Conservation (phyloP, 179 eudicot species). For the Gypsophila paniculata region DNA sequence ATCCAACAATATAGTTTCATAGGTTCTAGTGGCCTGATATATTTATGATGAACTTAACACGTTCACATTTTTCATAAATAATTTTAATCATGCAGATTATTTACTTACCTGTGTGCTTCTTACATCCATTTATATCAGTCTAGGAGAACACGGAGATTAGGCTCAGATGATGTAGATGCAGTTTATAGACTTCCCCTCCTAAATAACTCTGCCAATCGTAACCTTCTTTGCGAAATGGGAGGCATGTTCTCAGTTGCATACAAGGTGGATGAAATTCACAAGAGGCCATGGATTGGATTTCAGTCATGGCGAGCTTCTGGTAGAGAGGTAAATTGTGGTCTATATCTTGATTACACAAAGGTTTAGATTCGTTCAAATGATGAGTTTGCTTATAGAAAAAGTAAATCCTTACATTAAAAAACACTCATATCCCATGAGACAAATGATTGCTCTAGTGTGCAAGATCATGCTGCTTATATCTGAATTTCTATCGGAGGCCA, state of each 20-base stretch:
- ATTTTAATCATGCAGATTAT: neutral
- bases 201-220: conserved; percentile 54
- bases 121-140: conserved; percentile 38
- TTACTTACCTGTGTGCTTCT: conserved; percentile 3
- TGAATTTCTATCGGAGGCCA: conserved; percentile 20
- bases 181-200: conserved; percentile 74
- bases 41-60: neutral
- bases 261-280: conserved; percentile 73
- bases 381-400: neutral
- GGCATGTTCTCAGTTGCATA: conserved; percentile 90
- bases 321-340: conserved; percentile 51
- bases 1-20: neutral
- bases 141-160: conserved; percentile 56
- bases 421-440: neutral
- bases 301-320: conserved; percentile 96
- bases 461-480: conserved; percentile 17
- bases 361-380: neutral
- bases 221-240: conserved; percentile 84
- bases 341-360: neutral
- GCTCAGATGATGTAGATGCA: conserved; percentile 94
- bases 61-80: neutral
- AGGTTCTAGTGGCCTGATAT: neutral
- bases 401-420: neutral
- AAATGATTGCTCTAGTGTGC: neutral
- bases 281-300: conserved; percentile 90